Evolutionary conservation across 768 basidiomycete genomes (phyloP), one percentile per base, ranked within the genome.

Genomic region (Strobilomyces echinocephalus): DNA sequence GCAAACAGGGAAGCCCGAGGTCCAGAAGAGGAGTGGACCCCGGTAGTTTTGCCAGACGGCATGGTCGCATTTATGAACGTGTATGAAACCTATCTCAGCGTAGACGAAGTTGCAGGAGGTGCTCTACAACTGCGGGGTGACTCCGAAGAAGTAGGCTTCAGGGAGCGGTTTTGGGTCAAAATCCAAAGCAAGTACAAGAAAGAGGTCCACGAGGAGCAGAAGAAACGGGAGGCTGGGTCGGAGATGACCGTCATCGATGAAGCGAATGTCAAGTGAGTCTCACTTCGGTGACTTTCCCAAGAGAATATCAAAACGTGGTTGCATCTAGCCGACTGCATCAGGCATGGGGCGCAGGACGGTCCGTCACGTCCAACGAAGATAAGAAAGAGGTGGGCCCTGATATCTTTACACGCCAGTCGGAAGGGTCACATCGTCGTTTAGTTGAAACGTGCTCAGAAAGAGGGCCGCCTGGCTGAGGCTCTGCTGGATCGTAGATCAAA

Each of bases 21-120:
- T 2, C 88, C 90, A 5, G 91, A 95, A 69, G 93, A 97, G 69
- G 93, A 95, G 69, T 97, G 92, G 90, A 88, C 87, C 4, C 87
- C 92, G 15, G 80, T 91, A 24, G 74, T 93, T 52, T 70, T 90
- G 21, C 82, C 88, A 10, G 89, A 88, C 54, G 90, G 89, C 39
- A 90, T 92, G 86, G 82, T 88, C 45, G 87, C 89, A 8, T 87
- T 94, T 66, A 84, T 85, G 82, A 92, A 86, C 69, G 77, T 90
- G 10, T 94, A 95, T 63, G 91, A 93, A 65, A 95, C 87, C 64
- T 94, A 90, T 69, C 79, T 97, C 41, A 70, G 82, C 48, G 74
- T 95, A 40, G 93, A 95, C 61, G 90, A 94, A 63, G 83, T 88
- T 28, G 91, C 92, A 8, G 91, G 93, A 20, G 91, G 91, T 1